Percentiles rank a stretch among this genome's conserved stretches.
phyloP scores from a whole-genome alignment of 2,329 filamentous ascomycete species.

The Ophiostoma populinum region DNA sequence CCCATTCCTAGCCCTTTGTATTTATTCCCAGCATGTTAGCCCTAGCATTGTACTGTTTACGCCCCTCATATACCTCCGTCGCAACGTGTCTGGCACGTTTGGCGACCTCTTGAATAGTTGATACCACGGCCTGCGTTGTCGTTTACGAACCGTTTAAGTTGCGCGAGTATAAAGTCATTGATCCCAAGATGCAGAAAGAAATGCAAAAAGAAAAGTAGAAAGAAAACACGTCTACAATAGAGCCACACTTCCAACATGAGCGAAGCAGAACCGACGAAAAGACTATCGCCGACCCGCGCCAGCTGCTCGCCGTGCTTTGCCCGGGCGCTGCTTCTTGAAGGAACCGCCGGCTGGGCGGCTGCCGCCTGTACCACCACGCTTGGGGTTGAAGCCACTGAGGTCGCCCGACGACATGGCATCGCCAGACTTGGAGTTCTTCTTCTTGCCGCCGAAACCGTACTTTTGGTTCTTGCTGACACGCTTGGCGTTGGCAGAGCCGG shows the following conservation, averaged over 20 bases:
- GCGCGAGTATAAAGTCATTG: too few species aligned
- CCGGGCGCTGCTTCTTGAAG: slow-evolving; percentile 16
- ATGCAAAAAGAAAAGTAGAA: neutral
- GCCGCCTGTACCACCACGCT: slow-evolving; percentile 79
- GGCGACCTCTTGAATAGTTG: too few species aligned
- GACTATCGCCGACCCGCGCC: slow-evolving; percentile 18
- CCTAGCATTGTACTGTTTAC: too few species aligned
- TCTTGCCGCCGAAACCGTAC: slow-evolving; percentile 93
- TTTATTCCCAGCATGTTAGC: too few species aligned
- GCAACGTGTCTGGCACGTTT: too few species aligned
- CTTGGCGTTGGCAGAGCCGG: slow-evolving; percentile 41
- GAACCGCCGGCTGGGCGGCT: slow-evolving; percentile 14
- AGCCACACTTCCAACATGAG: neutral
- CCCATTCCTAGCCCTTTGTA: too few species aligned
- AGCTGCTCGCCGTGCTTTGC: slow-evolving; percentile 35
- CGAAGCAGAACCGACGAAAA: too few species aligned
- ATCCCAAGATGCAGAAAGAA: too few species aligned
- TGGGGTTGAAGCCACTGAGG: slow-evolving; percentile 60
- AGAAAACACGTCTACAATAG: neutral
- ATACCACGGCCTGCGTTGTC: too few species aligned
- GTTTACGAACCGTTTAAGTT: too few species aligned
- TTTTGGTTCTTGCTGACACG: slow-evolving; percentile 88
- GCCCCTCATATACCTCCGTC: too few species aligned
- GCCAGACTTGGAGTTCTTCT: slow-evolving; percentile 76
- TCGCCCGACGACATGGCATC: slow-evolving; percentile 74